These are phyloP conservation scores for Fusarium humuli DNA, from an alignment of 2,329 filamentous ascomycete genomes.

Conservation along the genomic window DNA sequence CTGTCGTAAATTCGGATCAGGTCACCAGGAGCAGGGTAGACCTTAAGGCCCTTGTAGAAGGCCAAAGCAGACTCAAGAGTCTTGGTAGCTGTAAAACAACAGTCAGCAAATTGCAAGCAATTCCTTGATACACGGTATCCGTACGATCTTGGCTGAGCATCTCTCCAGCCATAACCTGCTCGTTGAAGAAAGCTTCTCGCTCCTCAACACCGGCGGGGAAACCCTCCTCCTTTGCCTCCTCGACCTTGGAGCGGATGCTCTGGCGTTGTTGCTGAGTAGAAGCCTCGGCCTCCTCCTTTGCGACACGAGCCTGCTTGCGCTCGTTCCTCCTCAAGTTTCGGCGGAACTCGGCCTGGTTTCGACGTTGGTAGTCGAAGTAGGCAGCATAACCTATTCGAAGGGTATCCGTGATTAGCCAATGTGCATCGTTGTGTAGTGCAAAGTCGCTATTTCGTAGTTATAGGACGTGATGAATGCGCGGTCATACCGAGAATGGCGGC, in stretches of 20 bases:
- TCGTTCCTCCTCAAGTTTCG: conserved; percentile 79
- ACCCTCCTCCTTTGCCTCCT: conserved; percentile 87
- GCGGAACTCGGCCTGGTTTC: conserved; percentile 73
- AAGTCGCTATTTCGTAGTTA: not conserved
- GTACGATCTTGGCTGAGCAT: conserved; percentile 83
- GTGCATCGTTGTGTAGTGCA: conserved; percentile 5
- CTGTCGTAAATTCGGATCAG: conserved; percentile 98
- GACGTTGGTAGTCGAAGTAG: conserved; percentile 77
- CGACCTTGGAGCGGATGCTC: conserved; percentile 79
- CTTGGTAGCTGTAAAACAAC: conserved; percentile 65
- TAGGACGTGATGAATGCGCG: not conserved
- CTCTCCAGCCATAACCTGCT: conserved; percentile 92
- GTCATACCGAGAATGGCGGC: conserved; percentile 69
- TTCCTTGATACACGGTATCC: conserved; percentile 46
- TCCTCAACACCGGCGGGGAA: conserved; percentile 92
- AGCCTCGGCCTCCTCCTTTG: conserved; percentile 78
- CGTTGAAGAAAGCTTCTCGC: conserved; percentile 96
- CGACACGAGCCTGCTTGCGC: conserved; percentile 75
- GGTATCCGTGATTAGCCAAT: conserved; percentile 34
- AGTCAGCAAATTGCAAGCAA: conserved; percentile 26
- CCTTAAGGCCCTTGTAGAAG: conserved; percentile 99
- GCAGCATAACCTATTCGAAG: conserved; percentile 68
- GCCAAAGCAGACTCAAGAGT: conserved; percentile 87
- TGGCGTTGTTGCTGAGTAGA: conserved; percentile 75
- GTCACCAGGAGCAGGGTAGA: conserved; percentile 93